phyloP scores from a whole-genome alignment of 371 early-diverging fungal genomes.

The Mortierella sp. region DNA sequence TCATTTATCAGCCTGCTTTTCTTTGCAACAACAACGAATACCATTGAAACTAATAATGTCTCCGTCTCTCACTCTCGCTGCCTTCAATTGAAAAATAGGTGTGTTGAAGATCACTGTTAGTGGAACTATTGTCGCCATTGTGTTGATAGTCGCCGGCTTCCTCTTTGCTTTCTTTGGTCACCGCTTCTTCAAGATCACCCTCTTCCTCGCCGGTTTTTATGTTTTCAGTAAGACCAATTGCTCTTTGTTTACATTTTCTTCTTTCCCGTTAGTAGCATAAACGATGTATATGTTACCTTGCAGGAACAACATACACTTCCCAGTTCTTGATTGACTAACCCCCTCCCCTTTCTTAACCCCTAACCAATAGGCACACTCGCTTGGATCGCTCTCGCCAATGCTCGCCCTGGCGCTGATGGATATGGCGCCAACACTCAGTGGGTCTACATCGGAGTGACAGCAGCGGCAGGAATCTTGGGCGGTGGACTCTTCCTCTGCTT shows the following conservation, averaged over 20 bases:
- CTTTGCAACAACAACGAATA: neutral
- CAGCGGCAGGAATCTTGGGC: constrained; percentile 65
- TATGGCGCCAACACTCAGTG: constrained; percentile 66
- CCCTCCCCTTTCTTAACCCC: neutral
- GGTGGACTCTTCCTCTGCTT: constrained; percentile 67
- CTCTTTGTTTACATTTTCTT: neutral
- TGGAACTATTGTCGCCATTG: constrained; percentile 63
- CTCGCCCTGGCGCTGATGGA: constrained; percentile 57
- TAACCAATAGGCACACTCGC: constrained; percentile 57
- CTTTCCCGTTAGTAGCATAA: neutral
- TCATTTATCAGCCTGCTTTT: neutral
- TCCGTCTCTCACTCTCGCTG: neutral
- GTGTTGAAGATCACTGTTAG: constrained; percentile 62
- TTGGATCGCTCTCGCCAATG: constrained; percentile 66
- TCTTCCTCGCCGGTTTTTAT: constrained; percentile 73
- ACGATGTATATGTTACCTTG: neutral
- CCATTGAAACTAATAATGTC: constrained; percentile 1
- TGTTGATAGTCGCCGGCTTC: constrained; percentile 66
- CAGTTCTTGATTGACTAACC: neutral
- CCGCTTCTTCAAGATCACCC: constrained; percentile 65
- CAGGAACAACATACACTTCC: neutral
- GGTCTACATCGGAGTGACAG: constrained; percentile 66
- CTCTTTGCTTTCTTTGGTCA: constrained; percentile 60
- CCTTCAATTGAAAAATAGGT: constrained; percentile 18
- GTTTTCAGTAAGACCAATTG: constrained; percentile 57